Evolutionary conservation across 2,329 filamentous ascomycete genomes (phyloP).

Genomic region (Chalara sp.): DNA sequence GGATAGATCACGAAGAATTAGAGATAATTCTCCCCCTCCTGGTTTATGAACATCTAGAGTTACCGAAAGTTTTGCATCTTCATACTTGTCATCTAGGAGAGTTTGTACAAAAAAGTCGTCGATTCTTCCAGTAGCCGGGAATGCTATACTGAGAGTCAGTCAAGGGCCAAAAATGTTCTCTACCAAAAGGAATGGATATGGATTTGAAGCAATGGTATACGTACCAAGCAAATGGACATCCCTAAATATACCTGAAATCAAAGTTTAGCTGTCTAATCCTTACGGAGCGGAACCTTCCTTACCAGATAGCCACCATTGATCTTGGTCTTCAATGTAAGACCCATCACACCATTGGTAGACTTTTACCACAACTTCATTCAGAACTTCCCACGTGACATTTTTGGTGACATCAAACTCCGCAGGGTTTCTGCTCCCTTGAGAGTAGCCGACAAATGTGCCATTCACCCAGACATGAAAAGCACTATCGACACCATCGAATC

Average conservation of each 20-base stretch:
- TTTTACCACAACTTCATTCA: constrained; percentile 54
- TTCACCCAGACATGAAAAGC: constrained; percentile 67
- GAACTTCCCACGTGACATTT: constrained; percentile 35
- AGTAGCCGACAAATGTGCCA: constrained; percentile 56
- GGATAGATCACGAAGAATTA: constrained; percentile 8
- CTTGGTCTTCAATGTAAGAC: constrained; percentile 60
- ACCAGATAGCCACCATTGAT: constrained; percentile 63
- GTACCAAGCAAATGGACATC: constrained; percentile 50
- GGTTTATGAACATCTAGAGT: neutral
- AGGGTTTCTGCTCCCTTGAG: constrained; percentile 61
- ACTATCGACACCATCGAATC: constrained; percentile 68
- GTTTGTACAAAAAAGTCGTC: constrained; percentile 53
- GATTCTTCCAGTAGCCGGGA: constrained; percentile 43
- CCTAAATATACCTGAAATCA: constrained; percentile 49
- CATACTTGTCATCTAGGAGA: constrained; percentile 43
- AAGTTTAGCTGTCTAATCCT: neutral
- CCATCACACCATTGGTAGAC: constrained; percentile 68
- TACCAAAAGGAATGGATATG: no score
- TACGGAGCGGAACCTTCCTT: constrained; percentile 16
- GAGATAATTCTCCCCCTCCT: neutral
- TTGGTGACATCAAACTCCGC: constrained; percentile 62
- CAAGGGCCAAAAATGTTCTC: no score
- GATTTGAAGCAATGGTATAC: no score
- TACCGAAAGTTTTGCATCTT: constrained; percentile 32
- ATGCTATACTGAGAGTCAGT: constrained; percentile 25